Evolutionary conservation across 208 protist species (phyloP), one percentile per base, ranked within the genome.

Genomic region (Leishmania braziliensis): DNA sequence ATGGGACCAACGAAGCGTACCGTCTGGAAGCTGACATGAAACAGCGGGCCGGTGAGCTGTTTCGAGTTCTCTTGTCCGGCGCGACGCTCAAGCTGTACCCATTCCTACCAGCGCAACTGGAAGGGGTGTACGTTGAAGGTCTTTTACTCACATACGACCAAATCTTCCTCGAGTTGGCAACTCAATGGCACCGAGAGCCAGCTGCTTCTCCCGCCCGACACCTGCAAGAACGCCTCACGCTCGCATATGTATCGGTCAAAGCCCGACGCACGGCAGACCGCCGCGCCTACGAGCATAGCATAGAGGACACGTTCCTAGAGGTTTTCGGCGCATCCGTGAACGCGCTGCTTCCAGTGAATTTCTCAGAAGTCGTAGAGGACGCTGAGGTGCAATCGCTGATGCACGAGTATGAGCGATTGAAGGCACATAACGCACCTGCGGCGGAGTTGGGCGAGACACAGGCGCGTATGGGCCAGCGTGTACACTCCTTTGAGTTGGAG

Each of bases 311-410:
- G 5, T 93, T 95, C 50, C 78, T 89, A 16, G 65, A 86, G 8
- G 20, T 26, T 50, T 86, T 85, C 39, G 85, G 80, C 18, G 54
- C 60, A 16, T 69, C 88, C 5, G 89, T 95, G 8, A 90, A 95
- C 58, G 23, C 89, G 33, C 81, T 88, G 83, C 79, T 90, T 46
- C 92, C 92, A 5, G 85, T 95, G 50, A 87, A 89, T 46, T 92
- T 86, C 77, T 75, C 86, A 39, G 86, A 93, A 58, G 85, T 93
- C 6, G 63, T 93, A 8, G 87, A 91, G 56, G 90, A 95, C 70
- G 78, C 84, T 18, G 70, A 56, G n/a, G 88, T 93, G 58, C 84
- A 86, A 68, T 29, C 29, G 20, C 76, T 91, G 20, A 70, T 83
- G 63, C 71, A 85, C 18, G 68, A 82, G 26, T 75, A 84, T 8